Percentiles rank a stretch among this genome's conserved stretches.
These are phyloP conservation scores for Arthrobotrys iridis DNA, from an alignment of 2,329 filamentous ascomycete genomes.

Conservation along the genomic window DNA sequence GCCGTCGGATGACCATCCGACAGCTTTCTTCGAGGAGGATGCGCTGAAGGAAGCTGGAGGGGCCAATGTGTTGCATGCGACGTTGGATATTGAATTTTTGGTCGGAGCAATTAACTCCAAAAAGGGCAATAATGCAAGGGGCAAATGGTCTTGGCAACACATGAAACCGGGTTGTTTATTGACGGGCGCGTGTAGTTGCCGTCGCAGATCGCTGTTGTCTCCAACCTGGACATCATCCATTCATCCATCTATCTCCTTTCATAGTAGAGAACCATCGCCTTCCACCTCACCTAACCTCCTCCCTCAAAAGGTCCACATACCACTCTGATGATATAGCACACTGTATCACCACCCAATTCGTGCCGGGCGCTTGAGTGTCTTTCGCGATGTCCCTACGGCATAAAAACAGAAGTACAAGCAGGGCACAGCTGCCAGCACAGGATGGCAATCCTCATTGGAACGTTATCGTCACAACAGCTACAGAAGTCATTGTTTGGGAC, in stretches of 20 bases:
- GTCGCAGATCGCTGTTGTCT: neutral
- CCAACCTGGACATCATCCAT: conserved; percentile 6
- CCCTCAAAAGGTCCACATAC: neutral
- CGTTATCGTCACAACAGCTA: conserved; percentile 57
- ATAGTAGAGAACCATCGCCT: neutral
- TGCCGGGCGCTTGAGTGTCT: neutral
- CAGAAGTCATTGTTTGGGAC: conserved; percentile 57
- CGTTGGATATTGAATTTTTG: conserved; percentile 44
- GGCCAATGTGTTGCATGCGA: conserved; percentile 37
- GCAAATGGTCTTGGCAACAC: conserved; percentile 36
- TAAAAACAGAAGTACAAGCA: conserved; percentile 32
- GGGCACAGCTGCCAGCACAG: conserved; percentile 16
- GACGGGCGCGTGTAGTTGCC: conserved; percentile 28
- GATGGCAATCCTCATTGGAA: conserved; percentile 55
- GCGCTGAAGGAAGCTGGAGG: neutral
- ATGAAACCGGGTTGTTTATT: conserved; percentile 47
- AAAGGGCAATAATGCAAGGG: conserved; percentile 7
- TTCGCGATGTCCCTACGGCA: conserved; percentile 41
- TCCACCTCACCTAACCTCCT: neutral
- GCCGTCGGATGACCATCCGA: conserved; percentile 15
- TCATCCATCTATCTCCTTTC: neutral
- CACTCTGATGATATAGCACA: conserved; percentile 23
- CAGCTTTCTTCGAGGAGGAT: conserved; percentile 13
- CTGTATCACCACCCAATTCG: neutral
- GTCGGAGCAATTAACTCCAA: neutral